Evolutionary conservation across 2,329 filamentous ascomycete species (phyloP).

Genomic region (Penicillium sp.): DNA sequence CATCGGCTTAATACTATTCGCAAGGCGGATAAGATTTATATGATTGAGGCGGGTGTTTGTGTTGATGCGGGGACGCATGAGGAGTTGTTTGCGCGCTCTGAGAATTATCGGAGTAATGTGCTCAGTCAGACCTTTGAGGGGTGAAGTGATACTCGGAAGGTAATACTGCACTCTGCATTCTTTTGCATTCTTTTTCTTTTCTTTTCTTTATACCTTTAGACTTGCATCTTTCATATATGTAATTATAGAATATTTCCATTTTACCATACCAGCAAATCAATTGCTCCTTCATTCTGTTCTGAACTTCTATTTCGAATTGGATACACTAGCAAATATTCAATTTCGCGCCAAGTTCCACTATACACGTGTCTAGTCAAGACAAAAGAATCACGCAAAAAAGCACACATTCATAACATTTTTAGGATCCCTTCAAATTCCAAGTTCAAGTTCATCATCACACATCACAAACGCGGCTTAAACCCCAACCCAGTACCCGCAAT

Average conservation of each 20-base stretch:
- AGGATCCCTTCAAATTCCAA: too few relatives aligned
- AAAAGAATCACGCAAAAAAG: too few relatives aligned
- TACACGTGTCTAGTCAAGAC: too few relatives aligned
- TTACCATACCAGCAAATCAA: background rate
- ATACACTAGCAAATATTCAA: too few relatives aligned
- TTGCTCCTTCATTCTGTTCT: background rate
- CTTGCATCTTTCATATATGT: background rate
- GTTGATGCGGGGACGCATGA: slow-evolving; percentile 66
- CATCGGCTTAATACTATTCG: slow-evolving; percentile 55
- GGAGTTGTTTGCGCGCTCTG: slow-evolving; percentile 57
- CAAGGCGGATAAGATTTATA: slow-evolving; percentile 78
- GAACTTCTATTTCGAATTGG: too few relatives aligned
- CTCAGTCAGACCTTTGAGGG: slow-evolving; percentile 44
- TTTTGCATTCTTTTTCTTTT: background rate
- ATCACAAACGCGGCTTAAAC: slow-evolving; percentile 15
- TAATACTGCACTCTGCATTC: background rate
- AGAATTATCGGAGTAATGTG: slow-evolving; percentile 46
- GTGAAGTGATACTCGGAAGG: too few relatives aligned
- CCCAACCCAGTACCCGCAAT: slow-evolving; percentile 20
- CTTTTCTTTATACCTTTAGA: background rate
- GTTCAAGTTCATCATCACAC: background rate
- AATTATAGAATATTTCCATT: background rate
- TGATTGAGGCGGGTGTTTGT: slow-evolving; percentile 70
- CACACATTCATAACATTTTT: too few relatives aligned
- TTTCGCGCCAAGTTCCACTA: too few relatives aligned